Evolutionary conservation across 495 filamentous ascomycete species (phyloP).

Genomic region (Cenococcum geophilum): DNA sequence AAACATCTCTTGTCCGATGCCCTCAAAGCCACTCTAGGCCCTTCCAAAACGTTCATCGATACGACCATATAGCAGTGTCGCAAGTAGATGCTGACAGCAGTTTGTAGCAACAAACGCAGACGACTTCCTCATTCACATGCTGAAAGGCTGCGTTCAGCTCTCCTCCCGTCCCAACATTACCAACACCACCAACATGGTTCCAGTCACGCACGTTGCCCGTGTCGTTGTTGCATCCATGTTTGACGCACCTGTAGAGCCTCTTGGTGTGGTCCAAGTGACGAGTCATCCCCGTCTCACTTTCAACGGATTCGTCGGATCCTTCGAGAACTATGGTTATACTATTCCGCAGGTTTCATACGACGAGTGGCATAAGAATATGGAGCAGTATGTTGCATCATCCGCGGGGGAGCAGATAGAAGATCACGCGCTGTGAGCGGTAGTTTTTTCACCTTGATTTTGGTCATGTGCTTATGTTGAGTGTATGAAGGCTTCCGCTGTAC

Average conservation of each 20-base stretch:
- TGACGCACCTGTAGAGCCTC: slow-evolving; percentile 47
- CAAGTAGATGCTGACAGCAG: not conserved
- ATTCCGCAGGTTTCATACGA: slow-evolving; percentile 63
- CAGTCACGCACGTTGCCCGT: slow-evolving; percentile 75
- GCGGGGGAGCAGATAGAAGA: slow-evolving; percentile 44
- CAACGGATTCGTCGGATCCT: slow-evolving; percentile 65
- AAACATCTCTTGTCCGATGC: not conserved
- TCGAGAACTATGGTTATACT: slow-evolving; percentile 55
- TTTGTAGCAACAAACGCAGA: slow-evolving; percentile 62
- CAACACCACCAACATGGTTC: slow-evolving; percentile 89
- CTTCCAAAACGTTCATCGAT: too few relatives aligned
- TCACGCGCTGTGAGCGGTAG: slow-evolving; percentile 48
- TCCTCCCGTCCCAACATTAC: slow-evolving; percentile 62
- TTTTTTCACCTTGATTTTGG: too few relatives aligned
- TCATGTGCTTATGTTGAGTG: too few relatives aligned
- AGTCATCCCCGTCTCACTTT: slow-evolving; percentile 73
- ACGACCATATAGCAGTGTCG: too few relatives aligned
- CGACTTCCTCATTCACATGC: slow-evolving; percentile 85
- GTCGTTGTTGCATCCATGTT: slow-evolving; percentile 70
- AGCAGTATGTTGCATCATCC: slow-evolving; percentile 35
- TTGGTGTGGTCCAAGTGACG: slow-evolving; percentile 71
- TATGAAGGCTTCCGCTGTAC: slow-evolving; percentile 53
- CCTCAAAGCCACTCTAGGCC: not conserved
- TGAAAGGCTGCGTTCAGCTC: slow-evolving; percentile 85
- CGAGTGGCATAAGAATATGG: slow-evolving; percentile 36